phyloP scores from a whole-genome alignment of 225 moss, liverwort and hornwort species.

The Physcomitrium patens region DNA sequence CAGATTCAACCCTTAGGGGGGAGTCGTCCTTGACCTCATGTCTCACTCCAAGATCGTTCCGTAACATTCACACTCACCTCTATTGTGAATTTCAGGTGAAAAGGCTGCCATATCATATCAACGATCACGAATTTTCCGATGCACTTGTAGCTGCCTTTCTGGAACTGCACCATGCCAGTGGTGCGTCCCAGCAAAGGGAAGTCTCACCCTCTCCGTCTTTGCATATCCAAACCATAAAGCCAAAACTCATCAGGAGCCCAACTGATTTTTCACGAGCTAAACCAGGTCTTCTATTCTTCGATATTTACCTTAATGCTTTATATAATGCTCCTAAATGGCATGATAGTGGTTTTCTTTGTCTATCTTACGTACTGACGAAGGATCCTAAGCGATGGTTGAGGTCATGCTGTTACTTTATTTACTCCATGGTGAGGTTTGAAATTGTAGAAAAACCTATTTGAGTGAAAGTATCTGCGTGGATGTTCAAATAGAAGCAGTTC shows the following conservation, averaged over 20 bases:
- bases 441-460: not conserved
- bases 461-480: constrained; percentile 5
- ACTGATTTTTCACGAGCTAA: constrained; percentile 75
- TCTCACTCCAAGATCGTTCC: constrained; percentile 22
- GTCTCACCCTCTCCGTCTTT: constrained; percentile 28
- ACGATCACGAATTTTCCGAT: constrained; percentile 80
- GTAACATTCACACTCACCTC: constrained; percentile 19
- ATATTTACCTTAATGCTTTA: not conserved
- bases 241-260: constrained; percentile 62
- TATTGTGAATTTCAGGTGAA: constrained; percentile 65
- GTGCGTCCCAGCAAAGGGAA: constrained; percentile 51
- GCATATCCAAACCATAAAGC: constrained; percentile 66
- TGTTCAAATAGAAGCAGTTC: not conserved
- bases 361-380: constrained; percentile 9
- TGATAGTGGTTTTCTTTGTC: constrained; percentile 9
- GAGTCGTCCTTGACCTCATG: not conserved
- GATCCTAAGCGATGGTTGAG: constrained; percentile 3
- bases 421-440: not conserved
- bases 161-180: constrained; percentile 60
- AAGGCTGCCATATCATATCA: constrained; percentile 83
- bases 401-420: not conserved
- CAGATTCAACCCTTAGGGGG: constrained; percentile 5
- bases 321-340: not conserved
- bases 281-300: constrained; percentile 61
- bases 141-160: constrained; percentile 83